Evolutionary conservation across 805 yeast species (phyloP).

Genomic region (Ogataea pini): DNA sequence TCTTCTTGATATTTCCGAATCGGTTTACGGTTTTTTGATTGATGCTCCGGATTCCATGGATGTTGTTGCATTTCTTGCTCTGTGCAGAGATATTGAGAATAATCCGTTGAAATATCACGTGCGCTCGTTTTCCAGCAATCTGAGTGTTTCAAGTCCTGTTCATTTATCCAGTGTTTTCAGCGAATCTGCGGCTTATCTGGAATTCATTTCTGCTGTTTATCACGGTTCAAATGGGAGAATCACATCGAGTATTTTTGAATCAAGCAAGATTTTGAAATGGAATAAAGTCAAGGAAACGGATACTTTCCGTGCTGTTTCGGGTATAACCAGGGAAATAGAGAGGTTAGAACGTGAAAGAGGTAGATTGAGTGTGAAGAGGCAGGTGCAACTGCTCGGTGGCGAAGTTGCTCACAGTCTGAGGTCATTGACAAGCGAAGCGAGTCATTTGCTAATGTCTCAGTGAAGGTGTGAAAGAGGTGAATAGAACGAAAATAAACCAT

Average conservation of each 20-base stretch:
- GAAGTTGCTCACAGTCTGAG: not conserved
- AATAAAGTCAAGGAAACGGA: conserved; percentile 16
- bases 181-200: conserved; percentile 15
- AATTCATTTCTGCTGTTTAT: conserved; percentile 22
- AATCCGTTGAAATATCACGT: conserved; percentile 53
- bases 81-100: conserved; percentile 47
- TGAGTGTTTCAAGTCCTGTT: conserved; percentile 23
- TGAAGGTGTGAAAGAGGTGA: too few species aligned
- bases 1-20: conserved; percentile 38
- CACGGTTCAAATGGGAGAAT: conserved; percentile 27
- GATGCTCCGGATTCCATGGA: conserved; percentile 36
- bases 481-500: too few species aligned
- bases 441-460: not conserved
- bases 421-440: not conserved
- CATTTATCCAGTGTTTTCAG: conserved; percentile 17
- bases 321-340: conserved; percentile 10
- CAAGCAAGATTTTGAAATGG: conserved; percentile 26
- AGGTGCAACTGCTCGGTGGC: conserved; percentile 1
- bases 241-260: conserved; percentile 13
- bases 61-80: conserved; percentile 37
- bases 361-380: not conserved
- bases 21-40: conserved; percentile 39
- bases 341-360: conserved; percentile 5
- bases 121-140: conserved; percentile 30
- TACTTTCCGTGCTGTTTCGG: conserved; percentile 7